Evolutionary conservation across 2,329 filamentous ascomycete species (phyloP).

Genomic region (Exophiala xenobiotica): DNA sequence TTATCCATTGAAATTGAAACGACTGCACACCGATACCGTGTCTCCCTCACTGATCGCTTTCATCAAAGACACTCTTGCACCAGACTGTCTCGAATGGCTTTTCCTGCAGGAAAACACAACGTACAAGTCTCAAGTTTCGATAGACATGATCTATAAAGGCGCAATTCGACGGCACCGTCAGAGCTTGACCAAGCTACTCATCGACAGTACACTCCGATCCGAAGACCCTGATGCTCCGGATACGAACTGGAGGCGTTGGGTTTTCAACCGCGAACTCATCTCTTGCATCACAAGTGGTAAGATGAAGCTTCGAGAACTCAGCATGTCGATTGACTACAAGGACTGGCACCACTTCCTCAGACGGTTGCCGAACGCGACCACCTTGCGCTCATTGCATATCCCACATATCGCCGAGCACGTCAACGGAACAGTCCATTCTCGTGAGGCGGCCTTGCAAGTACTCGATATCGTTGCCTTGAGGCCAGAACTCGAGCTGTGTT

Average conservation of each 20-base stretch:
- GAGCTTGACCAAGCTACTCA: slow-evolving; percentile 70
- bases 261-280: slow-evolving; percentile 66
- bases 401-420: slow-evolving; percentile 65
- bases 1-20: slow-evolving; percentile 66
- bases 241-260: slow-evolving; percentile 66
- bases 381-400: slow-evolving; percentile 70
- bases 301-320: slow-evolving; percentile 72
- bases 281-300: slow-evolving; percentile 73
- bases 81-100: slow-evolving; percentile 75
- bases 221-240: slow-evolving; percentile 26
- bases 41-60: slow-evolving; percentile 69
- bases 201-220: slow-evolving; percentile 64
- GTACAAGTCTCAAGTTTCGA: slow-evolving; percentile 59
- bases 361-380: slow-evolving; percentile 66
- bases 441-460: slow-evolving; percentile 72
- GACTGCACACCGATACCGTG: slow-evolving; percentile 72
- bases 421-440: slow-evolving; percentile 58
- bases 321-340: slow-evolving; percentile 69
- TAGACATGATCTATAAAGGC: slow-evolving; percentile 70
- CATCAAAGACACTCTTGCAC: slow-evolving; percentile 72
- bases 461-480: slow-evolving; percentile 75
- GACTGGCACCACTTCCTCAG: slow-evolving; percentile 84
- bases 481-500: slow-evolving; percentile 73
- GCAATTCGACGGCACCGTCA: slow-evolving; percentile 68
- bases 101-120: slow-evolving; percentile 68